Percentiles rank a stretch among this genome's conserved stretches.
phyloP scores from a whole-genome alignment of 2,329 filamentous ascomycete species.

The Decorospora gaudefroyi region DNA sequence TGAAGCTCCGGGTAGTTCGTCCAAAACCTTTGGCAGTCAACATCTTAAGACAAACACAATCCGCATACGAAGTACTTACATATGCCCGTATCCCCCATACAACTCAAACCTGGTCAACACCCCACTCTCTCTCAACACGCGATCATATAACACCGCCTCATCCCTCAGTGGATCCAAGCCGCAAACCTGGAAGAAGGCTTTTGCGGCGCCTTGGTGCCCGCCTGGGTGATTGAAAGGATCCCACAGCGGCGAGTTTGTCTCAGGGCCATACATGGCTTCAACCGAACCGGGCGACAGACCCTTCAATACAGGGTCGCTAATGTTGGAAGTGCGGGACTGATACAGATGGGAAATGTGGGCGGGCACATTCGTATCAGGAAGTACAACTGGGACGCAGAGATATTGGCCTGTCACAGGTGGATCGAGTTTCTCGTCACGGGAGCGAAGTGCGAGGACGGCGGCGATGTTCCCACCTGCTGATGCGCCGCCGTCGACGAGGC shows the following conservation, averaged over 20 bases:
- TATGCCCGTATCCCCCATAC: conserved; percentile 52
- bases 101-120: conserved; percentile 51
- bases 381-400: conserved; percentile 54
- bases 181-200: conserved; percentile 55
- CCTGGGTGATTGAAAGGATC: conserved; percentile 43
- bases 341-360: conserved; percentile 49
- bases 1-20: conserved; percentile 40
- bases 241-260: conserved; percentile 36
- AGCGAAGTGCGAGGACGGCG: conserved; percentile 53
- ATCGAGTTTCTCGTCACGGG: conserved; percentile 48
- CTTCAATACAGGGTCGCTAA: conserved; percentile 32
- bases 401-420: conserved; percentile 54
- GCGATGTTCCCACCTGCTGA: conserved; percentile 60
- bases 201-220: conserved; percentile 50
- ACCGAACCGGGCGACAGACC: conserved; percentile 16
- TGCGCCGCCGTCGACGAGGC: conserved; percentile 58
- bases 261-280: conserved; percentile 31
- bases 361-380: conserved; percentile 50
- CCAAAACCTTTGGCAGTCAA: conserved; percentile 40
- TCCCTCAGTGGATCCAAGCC: conserved; percentile 57
- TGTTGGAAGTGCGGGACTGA: conserved; percentile 43
- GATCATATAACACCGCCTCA: conserved; percentile 55
- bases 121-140: conserved; percentile 44
- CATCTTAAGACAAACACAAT: neutral
- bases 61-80: conserved; percentile 12